Percentiles rank a stretch among this genome's conserved stretches.
These are phyloP conservation scores for Malus hybrid DNA, from an alignment of 331 rosid genomes.

Conservation along the genomic window DNA sequence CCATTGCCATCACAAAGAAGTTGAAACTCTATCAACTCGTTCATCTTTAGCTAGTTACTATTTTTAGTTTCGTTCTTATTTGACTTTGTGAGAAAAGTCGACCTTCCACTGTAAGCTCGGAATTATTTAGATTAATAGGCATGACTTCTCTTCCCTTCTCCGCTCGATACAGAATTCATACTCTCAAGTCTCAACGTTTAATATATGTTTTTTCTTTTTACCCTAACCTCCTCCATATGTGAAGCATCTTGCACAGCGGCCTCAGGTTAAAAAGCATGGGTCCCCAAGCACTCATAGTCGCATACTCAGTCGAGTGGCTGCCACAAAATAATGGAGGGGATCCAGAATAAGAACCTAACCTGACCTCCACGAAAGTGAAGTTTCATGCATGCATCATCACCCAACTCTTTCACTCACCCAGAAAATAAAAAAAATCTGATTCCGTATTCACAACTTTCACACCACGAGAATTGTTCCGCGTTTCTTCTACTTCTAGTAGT, in stretches of 20 bases:
- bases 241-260: constrained; percentile 1
- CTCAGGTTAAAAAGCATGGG: constrained; percentile 6
- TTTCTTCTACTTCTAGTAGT: not conserved
- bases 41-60: too few species aligned
- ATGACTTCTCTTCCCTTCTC: too few species aligned
- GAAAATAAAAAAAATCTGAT: not conserved
- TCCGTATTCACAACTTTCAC: not conserved
- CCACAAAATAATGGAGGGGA: not conserved
- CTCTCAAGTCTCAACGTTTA: too few species aligned
- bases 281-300: not conserved
- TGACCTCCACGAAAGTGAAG: not conserved
- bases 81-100: not conserved
- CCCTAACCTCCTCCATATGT: too few species aligned
- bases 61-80: not conserved
- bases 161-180: too few species aligned
- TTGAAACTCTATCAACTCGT: too few species aligned
- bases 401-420: not conserved
- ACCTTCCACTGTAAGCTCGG: too few species aligned
- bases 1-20: too few species aligned
- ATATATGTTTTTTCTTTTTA: not conserved
- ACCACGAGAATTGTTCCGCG: not conserved
- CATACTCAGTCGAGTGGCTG: not conserved
- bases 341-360: not conserved
- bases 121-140: too few species aligned
- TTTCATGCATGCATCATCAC: not conserved